A percentile compares a stretch with the other conserved stretches of the same genome.
phyloP scores from a whole-genome alignment of 257 asterid genomes.

The Dorcoceras hygrometricum region DNA sequence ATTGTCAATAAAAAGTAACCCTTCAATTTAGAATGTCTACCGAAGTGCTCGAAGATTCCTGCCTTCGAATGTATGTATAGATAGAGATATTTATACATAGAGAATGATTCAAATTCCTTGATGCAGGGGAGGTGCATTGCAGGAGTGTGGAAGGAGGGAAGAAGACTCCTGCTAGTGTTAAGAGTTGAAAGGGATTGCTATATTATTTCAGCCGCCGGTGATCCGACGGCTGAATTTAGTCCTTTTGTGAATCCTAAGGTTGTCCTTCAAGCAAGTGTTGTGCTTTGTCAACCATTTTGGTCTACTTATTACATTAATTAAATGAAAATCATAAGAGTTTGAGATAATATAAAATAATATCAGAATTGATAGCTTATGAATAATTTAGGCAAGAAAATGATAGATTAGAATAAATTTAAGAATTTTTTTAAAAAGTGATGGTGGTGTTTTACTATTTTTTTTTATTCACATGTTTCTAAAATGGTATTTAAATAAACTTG shows the following conservation, averaged over 20 bases:
- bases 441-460: too few species aligned
- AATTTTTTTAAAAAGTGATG: too few species aligned
- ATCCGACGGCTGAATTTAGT: neutral
- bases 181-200: neutral
- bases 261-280: neutral
- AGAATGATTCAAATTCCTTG: too few species aligned
- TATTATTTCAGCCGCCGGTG: neutral
- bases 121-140: neutral
- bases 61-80: neutral
- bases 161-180: neutral
- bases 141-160: neutral
- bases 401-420: too few species aligned
- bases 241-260: neutral
- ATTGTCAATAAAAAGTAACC: neutral
- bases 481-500: too few species aligned
- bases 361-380: too few species aligned
- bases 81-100: too few species aligned
- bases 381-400: too few species aligned
- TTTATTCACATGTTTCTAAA: too few species aligned
- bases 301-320: neutral
- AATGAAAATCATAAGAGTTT: too few species aligned
- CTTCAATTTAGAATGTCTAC: neutral
- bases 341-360: too few species aligned
- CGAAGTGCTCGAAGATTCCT: neutral
- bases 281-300: neutral